Evolutionary conservation across 2,329 filamentous ascomycete species (phyloP).

Genomic region (Mariannaea elegans): DNA sequence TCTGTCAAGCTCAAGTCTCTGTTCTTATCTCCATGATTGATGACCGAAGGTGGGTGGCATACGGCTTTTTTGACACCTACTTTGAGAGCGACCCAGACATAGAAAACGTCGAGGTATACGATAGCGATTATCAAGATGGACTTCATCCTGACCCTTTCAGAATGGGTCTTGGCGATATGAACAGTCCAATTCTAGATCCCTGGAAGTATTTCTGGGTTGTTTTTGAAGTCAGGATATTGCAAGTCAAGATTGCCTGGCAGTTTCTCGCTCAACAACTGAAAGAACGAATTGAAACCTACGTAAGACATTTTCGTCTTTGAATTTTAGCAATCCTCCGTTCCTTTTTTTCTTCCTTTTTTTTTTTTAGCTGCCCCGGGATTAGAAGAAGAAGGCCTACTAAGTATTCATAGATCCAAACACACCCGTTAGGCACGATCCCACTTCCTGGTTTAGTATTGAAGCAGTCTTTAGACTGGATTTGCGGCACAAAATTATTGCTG

Average conservation of each 20-base stretch:
- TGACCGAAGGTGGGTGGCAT: neutral
- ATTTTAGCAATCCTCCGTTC: too few relatives aligned
- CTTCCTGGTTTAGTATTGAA: neutral
- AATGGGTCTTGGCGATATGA: neutral
- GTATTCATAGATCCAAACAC: neutral
- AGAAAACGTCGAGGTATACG: neutral
- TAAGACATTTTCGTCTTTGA: too few relatives aligned
- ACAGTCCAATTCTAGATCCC: neutral
- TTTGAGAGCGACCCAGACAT: neutral
- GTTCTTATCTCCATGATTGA: neutral
- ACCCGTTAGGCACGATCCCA: neutral
- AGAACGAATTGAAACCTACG: neutral
- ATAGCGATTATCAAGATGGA: neutral
- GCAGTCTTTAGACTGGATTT: neutral
- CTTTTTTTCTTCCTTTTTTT: too few relatives aligned
- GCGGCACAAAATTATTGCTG: neutral
- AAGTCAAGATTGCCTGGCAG: neutral
- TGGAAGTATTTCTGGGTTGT: neutral
- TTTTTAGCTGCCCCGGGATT: too few relatives aligned
- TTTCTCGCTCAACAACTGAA: neutral
- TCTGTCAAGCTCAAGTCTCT: neutral
- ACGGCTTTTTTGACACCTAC: neutral
- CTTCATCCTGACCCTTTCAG: neutral
- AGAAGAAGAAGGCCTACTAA: too few relatives aligned
- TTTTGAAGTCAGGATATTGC: neutral